A percentile compares a stretch with the other conserved stretches of the same genome.
These are phyloP conservation scores for Ophiostoma piceae DNA, from an alignment of 2,329 filamentous ascomycete genomes.

Conservation along the genomic window DNA sequence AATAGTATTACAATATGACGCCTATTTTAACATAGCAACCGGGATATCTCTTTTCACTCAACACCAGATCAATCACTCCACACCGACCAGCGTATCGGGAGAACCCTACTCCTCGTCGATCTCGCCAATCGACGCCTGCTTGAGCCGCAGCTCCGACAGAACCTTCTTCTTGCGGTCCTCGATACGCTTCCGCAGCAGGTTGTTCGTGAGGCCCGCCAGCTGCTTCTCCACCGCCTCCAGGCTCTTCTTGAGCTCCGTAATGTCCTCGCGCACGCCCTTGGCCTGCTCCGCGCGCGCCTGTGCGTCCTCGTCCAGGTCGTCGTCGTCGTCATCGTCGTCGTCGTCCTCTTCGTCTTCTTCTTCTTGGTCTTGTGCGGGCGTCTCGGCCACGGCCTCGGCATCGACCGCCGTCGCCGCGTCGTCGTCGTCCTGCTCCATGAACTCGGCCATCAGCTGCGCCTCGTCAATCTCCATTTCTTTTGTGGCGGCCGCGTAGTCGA, in stretches of 20 bases:
- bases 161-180: slow-evolving; percentile 45
- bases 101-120: slow-evolving; percentile 33
- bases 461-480: slow-evolving; percentile 35
- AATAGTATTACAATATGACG: no score
- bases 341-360: slow-evolving; percentile 45
- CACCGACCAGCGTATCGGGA: no score
- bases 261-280: slow-evolving; percentile 52
- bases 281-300: slow-evolving; percentile 46
- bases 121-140: slow-evolving; percentile 36
- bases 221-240: slow-evolving; percentile 44
- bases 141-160: slow-evolving; percentile 39
- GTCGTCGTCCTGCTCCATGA: slow-evolving; percentile 44
- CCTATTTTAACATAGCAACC: not conserved
- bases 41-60: not conserved
- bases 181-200: slow-evolving; percentile 48
- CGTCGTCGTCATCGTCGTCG: slow-evolving; percentile 50
- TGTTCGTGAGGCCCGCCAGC: slow-evolving; percentile 41
- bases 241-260: slow-evolving; percentile 45
- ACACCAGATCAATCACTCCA: not conserved
- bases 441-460: slow-evolving; percentile 36
- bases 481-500: slow-evolving; percentile 41
- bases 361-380: slow-evolving; percentile 34
- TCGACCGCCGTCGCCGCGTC: slow-evolving; percentile 36
- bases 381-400: slow-evolving; percentile 38
- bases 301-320: slow-evolving; percentile 52